Percentiles rank a stretch among this genome's conserved stretches.
phyloP scores from a whole-genome alignment of 176 grass and related monocot species.

The Pontederia crassipes region DNA sequence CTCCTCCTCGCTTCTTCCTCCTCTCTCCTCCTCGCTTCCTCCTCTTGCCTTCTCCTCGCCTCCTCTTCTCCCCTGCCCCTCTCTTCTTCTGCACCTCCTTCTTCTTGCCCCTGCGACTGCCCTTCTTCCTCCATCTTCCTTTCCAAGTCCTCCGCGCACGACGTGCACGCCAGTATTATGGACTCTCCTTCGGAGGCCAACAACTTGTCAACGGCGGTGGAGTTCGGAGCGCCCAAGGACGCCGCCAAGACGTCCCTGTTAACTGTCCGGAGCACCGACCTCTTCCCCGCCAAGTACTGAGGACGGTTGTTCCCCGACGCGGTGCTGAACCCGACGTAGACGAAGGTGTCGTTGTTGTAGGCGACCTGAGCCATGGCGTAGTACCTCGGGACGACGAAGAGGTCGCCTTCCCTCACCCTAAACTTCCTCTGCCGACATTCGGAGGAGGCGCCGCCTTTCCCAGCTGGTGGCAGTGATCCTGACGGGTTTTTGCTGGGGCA shows the following conservation, averaged over 20 bases:
- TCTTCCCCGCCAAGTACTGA: slow-evolving; percentile 60
- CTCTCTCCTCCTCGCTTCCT: not conserved
- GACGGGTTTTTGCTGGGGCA: slow-evolving; percentile 41
- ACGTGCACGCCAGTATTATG: slow-evolving; percentile 59
- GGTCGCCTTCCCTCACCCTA: slow-evolving; percentile 58
- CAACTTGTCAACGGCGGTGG: slow-evolving; percentile 31
- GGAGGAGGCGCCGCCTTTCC: not conserved
- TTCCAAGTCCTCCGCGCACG: slow-evolving; percentile 68
- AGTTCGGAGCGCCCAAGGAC: slow-evolving; percentile 39
- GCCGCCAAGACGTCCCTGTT: slow-evolving; percentile 35
- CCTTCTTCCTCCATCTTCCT: slow-evolving; percentile 27
- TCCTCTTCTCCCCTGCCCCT: slow-evolving; percentile 4
- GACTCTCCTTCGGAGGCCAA: slow-evolving; percentile 35
- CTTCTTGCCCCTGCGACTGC: too few species aligned
- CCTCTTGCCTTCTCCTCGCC: not conserved
- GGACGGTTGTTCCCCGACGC: slow-evolving; percentile 56
- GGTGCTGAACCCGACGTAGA: slow-evolving; percentile 82
- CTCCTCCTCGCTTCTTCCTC: not conserved
- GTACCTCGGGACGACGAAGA: slow-evolving; percentile 62
- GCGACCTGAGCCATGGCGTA: slow-evolving; percentile 87
- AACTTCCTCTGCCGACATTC: slow-evolving; percentile 40
- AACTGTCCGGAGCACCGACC: slow-evolving; percentile 44
- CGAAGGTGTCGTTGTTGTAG: slow-evolving; percentile 74
- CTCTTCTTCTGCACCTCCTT: not conserved
- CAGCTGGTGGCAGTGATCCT: not conserved